These are phyloP conservation scores for Barnettozyma vustinii DNA, from an alignment of 805 yeast species.

Conservation along the genomic window DNA sequence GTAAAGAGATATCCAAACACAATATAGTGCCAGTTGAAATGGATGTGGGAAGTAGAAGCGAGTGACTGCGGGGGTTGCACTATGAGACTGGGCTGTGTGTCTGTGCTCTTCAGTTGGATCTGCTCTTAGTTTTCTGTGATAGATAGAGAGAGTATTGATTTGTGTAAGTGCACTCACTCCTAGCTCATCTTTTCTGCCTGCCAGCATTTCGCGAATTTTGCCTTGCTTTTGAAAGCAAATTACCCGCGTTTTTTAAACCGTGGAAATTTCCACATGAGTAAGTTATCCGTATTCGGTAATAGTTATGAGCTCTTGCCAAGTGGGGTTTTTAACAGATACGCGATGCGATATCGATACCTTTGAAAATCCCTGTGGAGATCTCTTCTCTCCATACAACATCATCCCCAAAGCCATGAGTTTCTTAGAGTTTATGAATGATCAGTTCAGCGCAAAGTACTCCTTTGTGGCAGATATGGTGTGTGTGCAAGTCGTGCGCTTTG, in stretches of 20 bases:
- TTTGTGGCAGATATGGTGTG: not conserved
- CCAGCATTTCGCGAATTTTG: constrained; percentile 3
- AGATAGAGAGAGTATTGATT: not conserved
- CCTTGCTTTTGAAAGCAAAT: not conserved
- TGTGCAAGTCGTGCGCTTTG: not conserved
- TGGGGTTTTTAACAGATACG: too few species aligned
- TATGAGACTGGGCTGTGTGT: not conserved
- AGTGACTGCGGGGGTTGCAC: not conserved
- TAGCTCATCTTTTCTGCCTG: not conserved
- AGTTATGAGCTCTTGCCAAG: too few species aligned
- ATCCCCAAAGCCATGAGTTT: not conserved
- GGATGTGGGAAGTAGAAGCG: not conserved
- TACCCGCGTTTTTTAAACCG: not conserved
- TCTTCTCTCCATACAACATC: too few species aligned
- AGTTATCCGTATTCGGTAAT: not conserved
- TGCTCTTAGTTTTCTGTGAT: not conserved
- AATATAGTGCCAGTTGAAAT: not conserved
- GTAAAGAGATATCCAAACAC: not conserved
- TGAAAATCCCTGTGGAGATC: too few species aligned
- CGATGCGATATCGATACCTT: too few species aligned
- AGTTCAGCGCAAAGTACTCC: not conserved
- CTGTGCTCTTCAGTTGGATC: not conserved
- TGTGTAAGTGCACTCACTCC: not conserved
- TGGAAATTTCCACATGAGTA: not conserved
- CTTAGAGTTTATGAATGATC: not conserved